phyloP scores from a whole-genome alignment of 2,329 filamentous ascomycete species.

The Leptosphaerulina australis region DNA sequence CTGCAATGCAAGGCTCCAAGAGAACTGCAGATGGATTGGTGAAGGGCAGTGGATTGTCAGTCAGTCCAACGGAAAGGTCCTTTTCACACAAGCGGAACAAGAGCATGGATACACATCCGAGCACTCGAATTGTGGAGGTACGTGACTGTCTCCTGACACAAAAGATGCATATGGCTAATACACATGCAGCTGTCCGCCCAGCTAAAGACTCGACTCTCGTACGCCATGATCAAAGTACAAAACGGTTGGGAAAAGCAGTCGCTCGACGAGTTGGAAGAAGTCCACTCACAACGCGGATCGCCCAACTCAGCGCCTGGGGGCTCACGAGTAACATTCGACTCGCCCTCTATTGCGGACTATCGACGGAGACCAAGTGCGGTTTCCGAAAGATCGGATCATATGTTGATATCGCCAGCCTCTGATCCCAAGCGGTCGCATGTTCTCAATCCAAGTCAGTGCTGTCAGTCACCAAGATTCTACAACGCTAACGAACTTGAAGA shows the following conservation, averaged over 20 bases:
- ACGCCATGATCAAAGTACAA: constrained; percentile 90
- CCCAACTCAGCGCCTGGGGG: constrained; percentile 63
- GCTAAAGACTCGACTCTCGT: constrained; percentile 82
- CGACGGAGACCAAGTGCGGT: constrained; percentile 44
- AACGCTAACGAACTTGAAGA: constrained; percentile 23
- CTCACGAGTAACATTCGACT: constrained; percentile 39
- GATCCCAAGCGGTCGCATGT: constrained; percentile 33
- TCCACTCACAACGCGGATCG: constrained; percentile 73
- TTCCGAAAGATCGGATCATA: constrained; percentile 45
- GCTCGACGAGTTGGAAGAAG: constrained; percentile 76
- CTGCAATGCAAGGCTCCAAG: constrained; percentile 63
- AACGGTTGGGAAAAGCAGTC: constrained; percentile 84
- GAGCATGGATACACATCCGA: constrained; percentile 70
- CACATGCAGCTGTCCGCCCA: constrained; percentile 71
- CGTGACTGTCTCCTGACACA: constrained; percentile 34
- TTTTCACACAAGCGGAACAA: constrained; percentile 71
- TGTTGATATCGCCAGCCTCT: constrained; percentile 43
- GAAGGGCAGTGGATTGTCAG: constrained; percentile 51
- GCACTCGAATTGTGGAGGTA: constrained; percentile 77
- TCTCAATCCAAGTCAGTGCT: constrained; percentile 33
- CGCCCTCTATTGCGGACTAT: constrained; percentile 34
- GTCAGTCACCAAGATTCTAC: neutral
- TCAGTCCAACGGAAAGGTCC: constrained; percentile 20
- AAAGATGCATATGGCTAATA: constrained; percentile 32
- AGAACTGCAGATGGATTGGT: constrained; percentile 77